Evolutionary conservation across 208 protist genomes (phyloP).

Genomic region (Crithidia brevicula): DNA sequence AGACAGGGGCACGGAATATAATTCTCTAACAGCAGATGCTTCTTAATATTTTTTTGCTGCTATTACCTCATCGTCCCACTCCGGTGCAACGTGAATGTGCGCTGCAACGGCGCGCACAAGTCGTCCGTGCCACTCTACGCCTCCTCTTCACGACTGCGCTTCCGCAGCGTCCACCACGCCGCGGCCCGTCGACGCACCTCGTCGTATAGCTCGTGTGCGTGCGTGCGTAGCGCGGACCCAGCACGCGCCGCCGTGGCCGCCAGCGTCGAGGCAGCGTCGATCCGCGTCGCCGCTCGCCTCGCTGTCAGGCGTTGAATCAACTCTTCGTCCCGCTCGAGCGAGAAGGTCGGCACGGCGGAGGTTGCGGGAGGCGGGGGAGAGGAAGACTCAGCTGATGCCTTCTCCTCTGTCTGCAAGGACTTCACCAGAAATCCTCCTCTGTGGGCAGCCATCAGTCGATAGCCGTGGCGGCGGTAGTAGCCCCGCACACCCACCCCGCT

Average conservation of each 20-base stretch:
- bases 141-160: slow-evolving; percentile 21
- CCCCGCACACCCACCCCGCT: slow-evolving; percentile 97
- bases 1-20: too few relatives aligned
- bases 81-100: too few relatives aligned
- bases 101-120: too few relatives aligned
- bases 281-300: not conserved
- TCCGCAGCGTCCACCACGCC: slow-evolving; percentile 27
- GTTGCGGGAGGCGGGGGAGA: not conserved
- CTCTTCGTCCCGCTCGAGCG: slow-evolving; percentile 18
- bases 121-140: not conserved
- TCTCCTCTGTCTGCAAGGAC: slow-evolving; percentile 17
- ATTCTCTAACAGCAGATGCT: too few relatives aligned
- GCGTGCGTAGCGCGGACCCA: not conserved
- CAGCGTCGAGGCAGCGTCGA: not conserved
- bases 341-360: not conserved
- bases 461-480: slow-evolving; percentile 98
- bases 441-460: slow-evolving; percentile 55
- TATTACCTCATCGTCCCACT: too few relatives aligned
- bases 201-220: slow-evolving; percentile 1
- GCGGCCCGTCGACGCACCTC: slow-evolving; percentile 3
- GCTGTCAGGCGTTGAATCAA: slow-evolving; percentile 3
- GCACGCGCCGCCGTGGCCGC: not conserved
- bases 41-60: too few relatives aligned
- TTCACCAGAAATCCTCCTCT: slow-evolving; percentile 79
- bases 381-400: not conserved